Base-by-base conservation (phyloP, 106 monocot species). In the Gastrodia elata region DNA sequence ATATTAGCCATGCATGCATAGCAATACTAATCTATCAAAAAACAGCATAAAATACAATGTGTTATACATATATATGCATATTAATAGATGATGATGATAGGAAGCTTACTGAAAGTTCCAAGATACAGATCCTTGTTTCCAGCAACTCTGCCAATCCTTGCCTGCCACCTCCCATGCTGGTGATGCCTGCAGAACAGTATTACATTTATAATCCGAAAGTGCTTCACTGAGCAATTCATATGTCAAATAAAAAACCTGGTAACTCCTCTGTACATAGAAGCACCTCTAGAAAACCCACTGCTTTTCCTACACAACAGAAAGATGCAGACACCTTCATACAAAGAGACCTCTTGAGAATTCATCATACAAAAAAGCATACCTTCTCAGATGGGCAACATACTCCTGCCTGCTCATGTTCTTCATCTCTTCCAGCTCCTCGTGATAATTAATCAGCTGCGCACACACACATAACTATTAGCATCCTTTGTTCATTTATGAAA, bases 41-140 rank as follows among this genome's bases (percentile, higher is more conserved):
- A n/a, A n/a, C n/a, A n/a, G n/a, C n/a, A n/a, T n/a, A n/a, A n/a
- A n/a, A n/a, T n/a, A n/a, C n/a, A n/a, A n/a, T n/a, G n/a, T n/a
- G n/a, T n/a, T n/a, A n/a, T n/a, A n/a, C n/a, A n/a, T n/a, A n/a
- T n/a, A n/a, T n/a, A n/a, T n/a, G n/a, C n/a, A n/a, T n/a, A n/a
- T n/a, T n/a, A n/a, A n/a, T n/a, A n/a, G n/a, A 32, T 32, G 0
- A 3, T 20, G 26, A 61, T 1, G 61, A 32, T 8, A 32, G 1
- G 8, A 61, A 61, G 5, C 90, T 86, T 80, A 98, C 97, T 87
- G 83, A 98, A 98, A 38, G 97, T 98, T 75, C 97, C 97, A 42
- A 98, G 97, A 73, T 98, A 98, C 52, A 98, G 90, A 74, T 98
- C 97, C 80, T 98, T 98, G 84, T 98, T 98, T 61, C 97, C 97